phyloP scores from a whole-genome alignment of 768 basidiomycete species.

The Pleurotus citrinopileatus region DNA sequence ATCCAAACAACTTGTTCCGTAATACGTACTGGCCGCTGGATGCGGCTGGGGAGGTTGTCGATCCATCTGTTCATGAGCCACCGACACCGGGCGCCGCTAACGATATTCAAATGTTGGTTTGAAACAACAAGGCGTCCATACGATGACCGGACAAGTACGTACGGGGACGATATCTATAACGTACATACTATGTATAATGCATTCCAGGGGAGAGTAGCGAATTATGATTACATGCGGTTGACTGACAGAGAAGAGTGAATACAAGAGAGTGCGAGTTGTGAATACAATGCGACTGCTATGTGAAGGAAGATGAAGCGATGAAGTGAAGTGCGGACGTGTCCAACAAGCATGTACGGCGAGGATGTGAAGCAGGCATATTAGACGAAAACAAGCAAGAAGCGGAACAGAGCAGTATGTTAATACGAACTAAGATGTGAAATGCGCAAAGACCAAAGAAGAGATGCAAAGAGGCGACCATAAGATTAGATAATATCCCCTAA shows the following conservation, averaged over 20 bases:
- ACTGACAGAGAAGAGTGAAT: background rate
- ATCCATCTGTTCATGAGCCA: slow-evolving; percentile 62
- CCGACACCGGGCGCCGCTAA: slow-evolving; percentile 35
- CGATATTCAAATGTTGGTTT: background rate
- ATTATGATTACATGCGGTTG: slow-evolving; percentile 3
- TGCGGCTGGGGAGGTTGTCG: slow-evolving; percentile 49
- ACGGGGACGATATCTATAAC: background rate
- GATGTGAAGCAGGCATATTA: background rate
- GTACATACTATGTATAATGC: background rate
- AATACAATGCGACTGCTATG: slow-evolving; percentile 4
- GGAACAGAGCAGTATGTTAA: background rate
- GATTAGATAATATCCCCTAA: slow-evolving; percentile 29
- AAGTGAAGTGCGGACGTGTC: background rate
- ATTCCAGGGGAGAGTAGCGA: background rate
- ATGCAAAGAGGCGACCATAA: slow-evolving; percentile 10
- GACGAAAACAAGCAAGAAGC: background rate
- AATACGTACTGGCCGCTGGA: slow-evolving; percentile 83
- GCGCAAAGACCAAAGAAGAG: slow-evolving; percentile 9
- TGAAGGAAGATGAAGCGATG: slow-evolving; percentile 1
- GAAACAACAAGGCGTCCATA: background rate
- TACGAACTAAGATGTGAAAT: background rate
- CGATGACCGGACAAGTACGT: background rate
- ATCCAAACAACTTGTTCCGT: slow-evolving; percentile 72
- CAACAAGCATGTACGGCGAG: background rate
- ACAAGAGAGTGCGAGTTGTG: background rate